A percentile compares a stretch with the other conserved stretches of the same genome.
These are phyloP conservation scores for Lactarius trivialis DNA, from an alignment of 768 basidiomycete species.

Conservation along the genomic window DNA sequence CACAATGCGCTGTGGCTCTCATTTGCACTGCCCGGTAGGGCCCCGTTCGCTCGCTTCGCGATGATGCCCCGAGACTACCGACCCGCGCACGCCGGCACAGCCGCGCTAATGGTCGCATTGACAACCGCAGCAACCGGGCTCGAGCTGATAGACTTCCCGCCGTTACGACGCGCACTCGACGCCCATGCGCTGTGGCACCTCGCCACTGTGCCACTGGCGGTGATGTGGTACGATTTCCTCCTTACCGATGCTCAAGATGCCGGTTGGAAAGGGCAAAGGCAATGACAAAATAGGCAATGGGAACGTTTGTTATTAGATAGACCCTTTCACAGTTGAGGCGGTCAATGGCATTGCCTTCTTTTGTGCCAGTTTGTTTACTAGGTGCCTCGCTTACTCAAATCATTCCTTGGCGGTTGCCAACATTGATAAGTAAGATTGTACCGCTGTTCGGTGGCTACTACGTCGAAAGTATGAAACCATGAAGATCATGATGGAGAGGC, in stretches of 20 bases:
- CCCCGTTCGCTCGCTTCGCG: constrained; percentile 47
- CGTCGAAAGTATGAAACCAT: not conserved
- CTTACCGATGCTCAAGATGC: constrained; percentile 63
- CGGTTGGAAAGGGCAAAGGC: constrained; percentile 51
- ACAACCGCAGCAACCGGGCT: constrained; percentile 71
- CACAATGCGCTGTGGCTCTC: constrained; percentile 81
- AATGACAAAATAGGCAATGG: constrained; percentile 10
- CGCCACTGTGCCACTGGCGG: constrained; percentile 68
- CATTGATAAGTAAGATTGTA: not conserved
- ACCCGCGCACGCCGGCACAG: constrained; percentile 47
- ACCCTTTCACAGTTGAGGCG: not conserved
- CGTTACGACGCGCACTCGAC: constrained; percentile 67
- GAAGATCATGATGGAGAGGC: constrained; percentile 9
- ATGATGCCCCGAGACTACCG: constrained; percentile 49
- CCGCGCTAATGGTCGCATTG: constrained; percentile 54
- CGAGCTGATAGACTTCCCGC: constrained; percentile 90
- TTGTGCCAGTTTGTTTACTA: not conserved
- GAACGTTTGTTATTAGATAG: not conserved
- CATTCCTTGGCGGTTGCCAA: not conserved
- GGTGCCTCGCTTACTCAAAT: not conserved
- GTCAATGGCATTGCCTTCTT: not conserved
- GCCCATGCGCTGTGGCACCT: constrained; percentile 94
- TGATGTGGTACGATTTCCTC: constrained; percentile 84
- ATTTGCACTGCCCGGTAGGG: constrained; percentile 53
- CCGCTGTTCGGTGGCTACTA: not conserved